A percentile compares a stretch with the other conserved stretches of the same genome.
Evolutionary conservation across 352 stramenopile species (phyloP).

Genomic region (Globisporangium carolinianum): DNA sequence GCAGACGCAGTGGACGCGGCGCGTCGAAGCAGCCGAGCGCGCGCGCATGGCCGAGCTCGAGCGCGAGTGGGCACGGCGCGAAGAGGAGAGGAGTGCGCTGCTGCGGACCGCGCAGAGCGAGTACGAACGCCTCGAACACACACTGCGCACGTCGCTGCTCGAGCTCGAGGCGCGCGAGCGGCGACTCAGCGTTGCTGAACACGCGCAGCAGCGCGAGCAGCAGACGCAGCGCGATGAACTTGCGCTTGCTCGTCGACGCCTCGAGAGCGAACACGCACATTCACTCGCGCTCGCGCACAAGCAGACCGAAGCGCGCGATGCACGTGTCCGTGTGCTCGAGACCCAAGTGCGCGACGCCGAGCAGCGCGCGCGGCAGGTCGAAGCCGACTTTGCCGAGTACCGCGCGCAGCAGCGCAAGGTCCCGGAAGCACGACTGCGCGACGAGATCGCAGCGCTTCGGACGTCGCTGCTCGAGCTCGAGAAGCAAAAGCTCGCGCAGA

Average conservation of each 20-base stretch:
- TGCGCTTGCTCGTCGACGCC: constrained; percentile 36
- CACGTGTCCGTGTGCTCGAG: constrained; percentile 31
- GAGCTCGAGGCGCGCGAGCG: constrained; percentile 61
- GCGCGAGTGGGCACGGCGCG: constrained; percentile 66
- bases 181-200: constrained; percentile 42
- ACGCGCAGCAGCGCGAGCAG: constrained; percentile 48
- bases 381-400: constrained; percentile 66
- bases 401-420: constrained; percentile 67
- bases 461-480: constrained; percentile 51
- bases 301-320: constrained; percentile 44
- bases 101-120: constrained; percentile 47
- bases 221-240: constrained; percentile 47
- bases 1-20: constrained; percentile 48
- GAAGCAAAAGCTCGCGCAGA: constrained; percentile 42
- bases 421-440: constrained; percentile 53
- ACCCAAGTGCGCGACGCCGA: constrained; percentile 39
- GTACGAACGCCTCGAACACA: constrained; percentile 63
- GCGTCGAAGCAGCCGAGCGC: constrained; percentile 48
- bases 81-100: constrained; percentile 61
- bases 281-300: constrained; percentile 45
- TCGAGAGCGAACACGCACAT: constrained; percentile 64
- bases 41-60: constrained; percentile 69
- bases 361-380: constrained; percentile 39
- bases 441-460: constrained; percentile 63
- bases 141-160: constrained; percentile 40